Evolutionary conservation across 2,329 filamentous ascomycete species (phyloP).

Genomic region (Pseudogymnoascus sp.): DNA sequence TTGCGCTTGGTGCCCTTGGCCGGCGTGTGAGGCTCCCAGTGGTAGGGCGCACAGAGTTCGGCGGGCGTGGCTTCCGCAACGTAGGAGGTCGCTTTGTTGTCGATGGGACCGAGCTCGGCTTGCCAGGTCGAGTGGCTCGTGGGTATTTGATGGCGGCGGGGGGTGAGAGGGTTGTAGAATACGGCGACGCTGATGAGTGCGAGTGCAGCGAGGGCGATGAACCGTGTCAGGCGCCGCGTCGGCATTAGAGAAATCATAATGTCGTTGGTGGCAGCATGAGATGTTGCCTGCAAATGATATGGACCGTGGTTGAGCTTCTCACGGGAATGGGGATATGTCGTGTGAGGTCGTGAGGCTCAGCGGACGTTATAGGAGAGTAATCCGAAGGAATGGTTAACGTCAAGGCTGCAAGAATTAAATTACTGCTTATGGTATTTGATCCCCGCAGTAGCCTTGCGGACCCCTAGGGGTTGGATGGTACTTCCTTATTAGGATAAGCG

Average conservation of each 20-base stretch:
- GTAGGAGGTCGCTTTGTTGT: neutral
- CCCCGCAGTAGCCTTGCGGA: neutral
- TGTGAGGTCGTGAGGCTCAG: neutral
- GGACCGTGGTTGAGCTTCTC: neutral
- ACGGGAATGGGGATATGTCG: neutral
- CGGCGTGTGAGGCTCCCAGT: neutral
- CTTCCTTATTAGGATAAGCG: neutral
- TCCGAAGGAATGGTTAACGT: neutral
- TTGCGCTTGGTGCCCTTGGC: conserved; percentile 29
- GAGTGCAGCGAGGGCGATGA: neutral
- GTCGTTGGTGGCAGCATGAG: neutral
- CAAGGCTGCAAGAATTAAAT: neutral
- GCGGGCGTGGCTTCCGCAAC: neutral
- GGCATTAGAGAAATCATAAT: neutral
- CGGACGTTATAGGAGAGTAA: neutral
- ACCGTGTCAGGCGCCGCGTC: neutral
- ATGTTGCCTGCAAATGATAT: neutral
- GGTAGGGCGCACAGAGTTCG: neutral
- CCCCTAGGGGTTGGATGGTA: neutral
- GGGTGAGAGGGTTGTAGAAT: neutral
- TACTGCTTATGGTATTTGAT: neutral
- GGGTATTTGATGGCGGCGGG: neutral
- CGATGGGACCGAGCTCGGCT: neutral
- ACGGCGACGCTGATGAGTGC: neutral
- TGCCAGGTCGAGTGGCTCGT: neutral